Base-by-base conservation (phyloP, 495 filamentous ascomycete genomes). In the Cenococcum geophilum region DNA sequence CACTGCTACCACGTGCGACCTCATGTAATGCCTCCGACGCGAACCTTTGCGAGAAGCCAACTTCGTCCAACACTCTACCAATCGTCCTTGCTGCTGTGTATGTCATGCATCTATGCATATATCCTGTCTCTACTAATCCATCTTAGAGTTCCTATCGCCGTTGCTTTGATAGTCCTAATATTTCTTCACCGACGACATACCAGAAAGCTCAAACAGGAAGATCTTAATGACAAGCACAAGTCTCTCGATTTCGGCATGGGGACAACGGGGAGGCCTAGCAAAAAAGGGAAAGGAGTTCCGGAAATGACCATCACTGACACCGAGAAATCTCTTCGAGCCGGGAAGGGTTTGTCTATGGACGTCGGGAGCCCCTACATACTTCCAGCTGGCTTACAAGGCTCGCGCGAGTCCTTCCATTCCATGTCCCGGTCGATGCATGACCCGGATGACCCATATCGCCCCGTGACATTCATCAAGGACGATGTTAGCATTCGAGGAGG, bases 191-290 rank as follows among this genome's bases (percentile, higher is more conserved):
- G 88, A 14, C 79, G 88, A 70, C 86, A 89, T 66, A 76, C 88
- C 16, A 82, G 82, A 65, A 92, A 82, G 64, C 81, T 91, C 60
- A 78, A 80, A 61, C 76, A 76, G 43, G 93, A 98, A 76, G 93
- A 98, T 72, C 78, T 80, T 34, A 83, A 88, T 61, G 92, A 97
- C 71, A 88, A 89, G 66, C 89, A 95, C 72, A 95, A 87, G 69
- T 96, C 90, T 1, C 81, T 97, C 70, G 93, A 98, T 72, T 98
- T 97, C 71, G 93, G 93, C 32, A 74, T 96, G 72, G 69, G 32
- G 63, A 72, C 61, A 63, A 68, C 10, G 68, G 58, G 45, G 77
- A 80, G 58, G 79, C 71, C 52, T 73, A 75, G 37, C 77, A 79
- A 61, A 76, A 79, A 60, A 81, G 82, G 64, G 79, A 82, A 50